These are phyloP conservation scores for Glomus cerebriforme DNA, from an alignment of 192 early-diverging fungal genomes.

Conservation along the genomic window DNA sequence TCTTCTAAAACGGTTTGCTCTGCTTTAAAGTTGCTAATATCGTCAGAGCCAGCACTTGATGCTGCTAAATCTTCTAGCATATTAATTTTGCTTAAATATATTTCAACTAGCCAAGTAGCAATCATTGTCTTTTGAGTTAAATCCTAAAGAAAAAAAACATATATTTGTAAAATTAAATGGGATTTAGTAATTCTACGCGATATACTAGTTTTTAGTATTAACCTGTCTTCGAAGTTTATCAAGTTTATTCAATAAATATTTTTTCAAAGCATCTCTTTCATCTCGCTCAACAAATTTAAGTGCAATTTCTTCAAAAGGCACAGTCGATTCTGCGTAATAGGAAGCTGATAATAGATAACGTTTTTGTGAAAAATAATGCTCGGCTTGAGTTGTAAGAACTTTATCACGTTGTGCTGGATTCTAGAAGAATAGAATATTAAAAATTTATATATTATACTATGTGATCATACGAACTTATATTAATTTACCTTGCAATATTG, in stretches of 20 bases:
- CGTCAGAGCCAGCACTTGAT: constrained; percentile 45
- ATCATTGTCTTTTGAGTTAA: constrained; percentile 78
- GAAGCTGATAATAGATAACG: constrained; percentile 77
- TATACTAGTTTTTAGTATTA: background rate
- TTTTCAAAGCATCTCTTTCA: constrained; percentile 72
- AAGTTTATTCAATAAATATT: constrained; percentile 78
- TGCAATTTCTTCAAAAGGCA: constrained; percentile 90
- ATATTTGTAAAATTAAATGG: background rate
- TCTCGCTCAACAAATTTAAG: constrained; percentile 79
- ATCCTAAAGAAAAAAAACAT: constrained; percentile 52
- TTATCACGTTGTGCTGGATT: constrained; percentile 74
- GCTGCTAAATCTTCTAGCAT: constrained; percentile 55
- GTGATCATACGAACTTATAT: background rate
- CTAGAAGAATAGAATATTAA: constrained; percentile 31
- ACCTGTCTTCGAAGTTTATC: constrained; percentile 66
- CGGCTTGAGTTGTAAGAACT: constrained; percentile 84
- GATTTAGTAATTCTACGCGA: background rate
- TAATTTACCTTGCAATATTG: constrained; percentile 69
- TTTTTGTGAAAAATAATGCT: constrained; percentile 77
- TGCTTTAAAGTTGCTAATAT: constrained; percentile 51
- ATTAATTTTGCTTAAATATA: constrained; percentile 81
- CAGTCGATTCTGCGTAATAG: constrained; percentile 80
- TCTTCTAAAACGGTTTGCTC: constrained; percentile 63
- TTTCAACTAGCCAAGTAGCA: constrained; percentile 87
- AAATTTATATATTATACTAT: background rate